A percentile compares a stretch with the other conserved stretches of the same genome.
These are phyloP conservation scores for Fusarium devonianum DNA, from an alignment of 2,329 filamentous ascomycete genomes.

Conservation along the genomic window DNA sequence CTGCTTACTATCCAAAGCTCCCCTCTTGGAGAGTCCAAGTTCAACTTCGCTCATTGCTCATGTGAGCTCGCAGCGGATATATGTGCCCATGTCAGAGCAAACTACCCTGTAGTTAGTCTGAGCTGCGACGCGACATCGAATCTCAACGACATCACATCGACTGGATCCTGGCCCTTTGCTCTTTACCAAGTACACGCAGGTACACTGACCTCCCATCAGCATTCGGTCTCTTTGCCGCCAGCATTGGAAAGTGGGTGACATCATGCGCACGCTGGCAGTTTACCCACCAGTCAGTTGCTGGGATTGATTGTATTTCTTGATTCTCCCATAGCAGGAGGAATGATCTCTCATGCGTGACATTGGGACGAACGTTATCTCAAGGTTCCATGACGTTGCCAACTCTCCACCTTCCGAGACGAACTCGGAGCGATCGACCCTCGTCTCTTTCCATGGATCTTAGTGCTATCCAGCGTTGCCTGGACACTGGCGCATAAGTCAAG, in stretches of 20 bases:
- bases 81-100: too few species aligned
- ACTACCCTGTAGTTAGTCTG: too few species aligned
- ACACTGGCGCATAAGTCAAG: not conserved
- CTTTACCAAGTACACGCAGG: too few species aligned
- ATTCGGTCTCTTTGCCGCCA: too few species aligned
- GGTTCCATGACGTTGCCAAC: not conserved
- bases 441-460: not conserved
- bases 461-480: not conserved
- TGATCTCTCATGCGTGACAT: too few species aligned
- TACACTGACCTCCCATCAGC: too few species aligned
- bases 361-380: not conserved
- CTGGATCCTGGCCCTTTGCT: not conserved
- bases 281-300: not conserved
- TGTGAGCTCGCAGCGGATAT: too few species aligned
- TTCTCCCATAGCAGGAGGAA: not conserved
- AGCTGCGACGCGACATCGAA: not conserved
- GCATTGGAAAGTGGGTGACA: too few species aligned
- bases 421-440: not conserved
- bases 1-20: too few species aligned
- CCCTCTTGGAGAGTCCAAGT: too few species aligned
- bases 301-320: not conserved
- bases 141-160: not conserved
- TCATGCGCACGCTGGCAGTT: not conserved
- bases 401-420: not conserved
- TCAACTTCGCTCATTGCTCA: too few species aligned